phyloP scores from a whole-genome alignment of 176 grass and related monocot genomes.

The Microstegium vimineum region DNA sequence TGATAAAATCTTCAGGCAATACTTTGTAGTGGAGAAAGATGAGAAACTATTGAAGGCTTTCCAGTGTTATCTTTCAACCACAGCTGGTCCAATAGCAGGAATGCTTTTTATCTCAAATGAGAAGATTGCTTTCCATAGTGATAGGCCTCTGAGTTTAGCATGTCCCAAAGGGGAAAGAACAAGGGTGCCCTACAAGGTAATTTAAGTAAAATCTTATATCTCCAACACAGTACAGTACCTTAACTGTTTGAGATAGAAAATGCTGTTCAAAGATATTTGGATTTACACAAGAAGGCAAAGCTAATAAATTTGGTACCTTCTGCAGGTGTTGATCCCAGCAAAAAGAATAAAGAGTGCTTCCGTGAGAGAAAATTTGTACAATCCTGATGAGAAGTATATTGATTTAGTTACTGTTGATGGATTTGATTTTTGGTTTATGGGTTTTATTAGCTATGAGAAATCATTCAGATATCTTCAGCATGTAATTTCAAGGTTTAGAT shows the following conservation, averaged over 20 bases:
- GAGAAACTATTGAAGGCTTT: slow-evolving; percentile 76
- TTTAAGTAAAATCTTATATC: slow-evolving; percentile 17
- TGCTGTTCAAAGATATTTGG: neutral
- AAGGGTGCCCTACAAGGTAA: slow-evolving; percentile 84
- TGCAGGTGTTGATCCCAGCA: slow-evolving; percentile 64
- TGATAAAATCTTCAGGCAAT: slow-evolving; percentile 57
- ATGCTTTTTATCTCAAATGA: slow-evolving; percentile 71
- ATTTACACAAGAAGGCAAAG: neutral
- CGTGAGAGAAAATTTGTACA: slow-evolving; percentile 57
- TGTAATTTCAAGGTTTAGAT: slow-evolving; percentile 44
- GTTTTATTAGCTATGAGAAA: slow-evolving; percentile 58
- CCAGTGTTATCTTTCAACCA: slow-evolving; percentile 83
- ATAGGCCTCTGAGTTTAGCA: slow-evolving; percentile 57
- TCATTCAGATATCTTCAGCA: slow-evolving; percentile 53
- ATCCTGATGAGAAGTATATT: slow-evolving; percentile 81
- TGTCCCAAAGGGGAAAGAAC: slow-evolving; percentile 36
- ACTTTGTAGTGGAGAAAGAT: slow-evolving; percentile 53
- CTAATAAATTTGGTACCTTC: slow-evolving; percentile 21
- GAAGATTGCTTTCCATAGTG: slow-evolving; percentile 69
- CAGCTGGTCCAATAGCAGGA: slow-evolving; percentile 73
- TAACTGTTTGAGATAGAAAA: neutral
- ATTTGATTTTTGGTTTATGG: slow-evolving; percentile 97
- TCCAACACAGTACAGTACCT: neutral
- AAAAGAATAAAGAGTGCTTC: slow-evolving; percentile 52
- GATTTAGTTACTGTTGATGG: slow-evolving; percentile 69